Evolutionary conservation across 192 early-diverging fungal genomes (phyloP).

Genomic region (Backusella tarrabulga): DNA sequence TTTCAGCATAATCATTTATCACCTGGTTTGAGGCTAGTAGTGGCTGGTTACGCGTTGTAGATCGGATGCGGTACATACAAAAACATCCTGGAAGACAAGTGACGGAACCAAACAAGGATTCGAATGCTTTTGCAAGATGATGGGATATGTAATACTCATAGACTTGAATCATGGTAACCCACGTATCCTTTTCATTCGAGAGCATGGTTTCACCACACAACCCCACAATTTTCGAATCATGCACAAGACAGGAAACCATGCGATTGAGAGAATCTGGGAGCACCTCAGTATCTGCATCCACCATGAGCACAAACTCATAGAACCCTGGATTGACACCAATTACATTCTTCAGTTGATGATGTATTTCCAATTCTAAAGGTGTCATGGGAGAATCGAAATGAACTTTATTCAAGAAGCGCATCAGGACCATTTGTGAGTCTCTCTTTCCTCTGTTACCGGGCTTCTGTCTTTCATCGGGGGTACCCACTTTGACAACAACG

Average conservation of each 20-base stretch:
- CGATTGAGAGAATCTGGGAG: constrained; percentile 83
- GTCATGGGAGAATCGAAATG: constrained; percentile 79
- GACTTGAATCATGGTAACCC: constrained; percentile 98
- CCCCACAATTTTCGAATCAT: constrained; percentile 81
- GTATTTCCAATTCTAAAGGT: constrained; percentile 77
- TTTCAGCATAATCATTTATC: constrained; percentile 93
- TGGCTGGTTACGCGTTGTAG: constrained; percentile 85
- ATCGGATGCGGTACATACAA: constrained; percentile 96
- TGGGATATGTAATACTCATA: constrained; percentile 99
- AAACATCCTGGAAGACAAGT: constrained; percentile 99
- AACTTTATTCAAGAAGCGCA: constrained; percentile 79
- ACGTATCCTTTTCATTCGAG: constrained; percentile 89
- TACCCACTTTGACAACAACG: constrained; percentile 81
- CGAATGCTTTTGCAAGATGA: constrained; percentile 95
- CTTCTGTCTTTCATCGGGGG: constrained; percentile 59
- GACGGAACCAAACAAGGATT: constrained; percentile 95
- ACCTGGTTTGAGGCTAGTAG: constrained; percentile 86
- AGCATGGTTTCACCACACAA: constrained; percentile 95
- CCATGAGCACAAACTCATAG: constrained; percentile 79
- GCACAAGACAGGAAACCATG: constrained; percentile 77
- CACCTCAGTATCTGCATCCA: constrained; percentile 82
- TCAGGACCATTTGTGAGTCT: constrained; percentile 82
- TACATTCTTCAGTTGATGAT: constrained; percentile 84
- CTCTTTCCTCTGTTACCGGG: constrained; percentile 87
- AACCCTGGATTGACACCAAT: constrained; percentile 81